These are phyloP conservation scores for Blastobotrys petasosporus DNA, from an alignment of 1,139 yeast species.

Conservation along the genomic window DNA sequence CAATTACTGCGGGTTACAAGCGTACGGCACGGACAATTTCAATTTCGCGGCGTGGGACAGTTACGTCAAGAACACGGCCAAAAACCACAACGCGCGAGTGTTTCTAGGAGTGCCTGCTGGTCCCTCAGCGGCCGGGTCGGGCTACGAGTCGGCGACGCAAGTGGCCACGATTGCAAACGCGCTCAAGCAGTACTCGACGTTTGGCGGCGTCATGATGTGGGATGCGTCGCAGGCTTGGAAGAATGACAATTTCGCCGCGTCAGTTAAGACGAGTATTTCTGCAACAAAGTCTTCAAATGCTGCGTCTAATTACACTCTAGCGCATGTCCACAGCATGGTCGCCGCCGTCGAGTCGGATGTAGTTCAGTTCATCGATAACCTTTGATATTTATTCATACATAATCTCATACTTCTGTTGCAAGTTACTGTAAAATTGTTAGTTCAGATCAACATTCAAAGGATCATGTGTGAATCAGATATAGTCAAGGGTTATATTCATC, in stretches of 20 bases:
- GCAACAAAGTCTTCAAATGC: no score
- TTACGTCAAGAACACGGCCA: constrained; percentile 58
- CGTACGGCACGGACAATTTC: constrained; percentile 36
- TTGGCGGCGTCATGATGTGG: constrained; percentile 89
- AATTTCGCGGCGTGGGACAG: constrained; percentile 80
- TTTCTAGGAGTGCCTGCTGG: constrained; percentile 72
- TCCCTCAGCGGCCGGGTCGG: constrained; percentile 57
- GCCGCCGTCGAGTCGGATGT: no score
- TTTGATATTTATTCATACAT: no score
- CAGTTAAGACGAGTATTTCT: constrained; percentile 11
- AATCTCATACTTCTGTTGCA: no score
- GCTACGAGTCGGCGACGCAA: constrained; percentile 43
- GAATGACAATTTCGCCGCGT: constrained; percentile 44
- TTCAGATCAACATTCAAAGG: no score
- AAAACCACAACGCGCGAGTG: constrained; percentile 51
- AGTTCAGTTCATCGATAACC: no score
- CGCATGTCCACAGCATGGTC: no score
- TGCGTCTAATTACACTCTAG: no score
- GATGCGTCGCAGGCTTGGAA: constrained; percentile 77
- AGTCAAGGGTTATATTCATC: constrained; percentile 29
- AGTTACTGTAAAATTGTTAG: no score
- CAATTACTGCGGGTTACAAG: constrained; percentile 56
- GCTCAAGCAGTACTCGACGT: constrained; percentile 38
- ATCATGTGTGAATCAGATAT: constrained; percentile 10
- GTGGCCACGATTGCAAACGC: constrained; percentile 20